These are phyloP conservation scores for Carallia pectinifolia DNA, from an alignment of 345 rosid species.

Conservation along the genomic window DNA sequence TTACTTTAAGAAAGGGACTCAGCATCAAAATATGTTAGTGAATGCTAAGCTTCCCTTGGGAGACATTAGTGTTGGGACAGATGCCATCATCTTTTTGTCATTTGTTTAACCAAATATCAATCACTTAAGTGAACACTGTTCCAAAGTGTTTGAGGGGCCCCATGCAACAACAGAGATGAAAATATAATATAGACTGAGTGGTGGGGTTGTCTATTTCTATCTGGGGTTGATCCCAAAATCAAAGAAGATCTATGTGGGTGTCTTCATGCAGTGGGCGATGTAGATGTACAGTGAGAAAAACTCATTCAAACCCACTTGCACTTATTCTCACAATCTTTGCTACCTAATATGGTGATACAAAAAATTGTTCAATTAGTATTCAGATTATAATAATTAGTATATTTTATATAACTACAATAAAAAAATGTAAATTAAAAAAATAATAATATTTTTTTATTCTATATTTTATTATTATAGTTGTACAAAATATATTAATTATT, in stretches of 20 bases:
- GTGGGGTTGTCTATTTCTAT: conserved; percentile 22
- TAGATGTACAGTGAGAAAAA: conserved; percentile 24
- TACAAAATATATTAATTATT: too few relatives aligned
- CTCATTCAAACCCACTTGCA: conserved; percentile 34
- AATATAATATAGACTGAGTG: background rate
- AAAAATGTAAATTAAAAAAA: too few relatives aligned
- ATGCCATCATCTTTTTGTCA: conserved; percentile 2
- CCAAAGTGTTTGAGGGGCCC: conserved; percentile 14
- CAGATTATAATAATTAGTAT: too few relatives aligned
- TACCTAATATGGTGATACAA: conserved; percentile 1
- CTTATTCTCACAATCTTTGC: conserved; percentile 31
- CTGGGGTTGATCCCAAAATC: conserved; percentile 17
- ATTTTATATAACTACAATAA: too few relatives aligned
- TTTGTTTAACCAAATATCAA: background rate
- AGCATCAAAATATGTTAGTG: background rate
- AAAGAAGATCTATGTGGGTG: conserved; percentile 31
- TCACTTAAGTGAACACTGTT: conserved; percentile 5
- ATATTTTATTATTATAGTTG: too few relatives aligned
- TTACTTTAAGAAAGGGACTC: background rate
- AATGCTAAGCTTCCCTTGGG: conserved; percentile 8
- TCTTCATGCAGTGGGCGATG: conserved; percentile 32
- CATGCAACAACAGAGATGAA: conserved; percentile 26
- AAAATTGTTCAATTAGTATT: too few relatives aligned
- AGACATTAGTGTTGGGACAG: conserved; percentile 10
- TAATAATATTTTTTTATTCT: too few relatives aligned